A percentile compares a stretch with the other conserved stretches of the same genome.
These are phyloP conservation scores for Leishmania mexicana DNA, from an alignment of 208 protist species.

Conservation along the genomic window DNA sequence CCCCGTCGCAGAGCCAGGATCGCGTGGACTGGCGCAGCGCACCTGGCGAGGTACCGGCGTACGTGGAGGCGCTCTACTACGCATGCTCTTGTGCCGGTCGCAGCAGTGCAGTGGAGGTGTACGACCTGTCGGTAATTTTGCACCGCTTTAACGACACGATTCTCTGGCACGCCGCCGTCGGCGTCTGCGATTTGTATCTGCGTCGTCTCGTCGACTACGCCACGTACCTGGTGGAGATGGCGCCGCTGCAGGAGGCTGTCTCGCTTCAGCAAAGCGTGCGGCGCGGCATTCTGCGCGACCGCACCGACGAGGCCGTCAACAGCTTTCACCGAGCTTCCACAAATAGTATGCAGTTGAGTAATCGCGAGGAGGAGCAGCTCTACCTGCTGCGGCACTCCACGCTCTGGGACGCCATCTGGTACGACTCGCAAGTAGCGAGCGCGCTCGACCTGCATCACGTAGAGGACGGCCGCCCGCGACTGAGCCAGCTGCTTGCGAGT, in stretches of 20 bases:
- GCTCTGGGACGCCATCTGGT: constrained; percentile 87
- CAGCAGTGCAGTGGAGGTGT: constrained; percentile 77
- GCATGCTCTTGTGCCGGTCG: constrained; percentile 60
- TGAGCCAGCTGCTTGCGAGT: constrained; percentile 83
- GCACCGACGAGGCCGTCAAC: constrained; percentile 51
- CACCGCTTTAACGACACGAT: constrained; percentile 63
- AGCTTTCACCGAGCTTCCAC: constrained; percentile 16
- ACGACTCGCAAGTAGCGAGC: constrained; percentile 70
- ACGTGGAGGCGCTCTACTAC: constrained; percentile 69
- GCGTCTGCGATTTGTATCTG: constrained; percentile 77
- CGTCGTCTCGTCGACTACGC: constrained; percentile 83
- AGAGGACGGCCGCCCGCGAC: constrained; percentile 71
- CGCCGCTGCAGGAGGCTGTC: constrained; percentile 80
- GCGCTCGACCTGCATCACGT: constrained; percentile 79
- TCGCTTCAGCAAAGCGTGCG: constrained; percentile 64
- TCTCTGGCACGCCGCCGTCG: constrained; percentile 86
- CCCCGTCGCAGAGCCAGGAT: constrained; percentile 54
- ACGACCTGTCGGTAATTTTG: constrained; percentile 78
- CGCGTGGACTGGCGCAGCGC: constrained; percentile 52
- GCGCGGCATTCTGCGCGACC: constrained; percentile 44
- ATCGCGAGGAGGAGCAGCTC: constrained; percentile 81
- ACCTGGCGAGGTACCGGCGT: constrained; percentile 42
- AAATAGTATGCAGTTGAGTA: constrained; percentile 65
- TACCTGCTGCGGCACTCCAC: constrained; percentile 78
- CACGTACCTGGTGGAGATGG: constrained; percentile 82